Evolutionary conservation across 2,329 filamentous ascomycete genomes (phyloP).

Genomic region (Apiospora marii): DNA sequence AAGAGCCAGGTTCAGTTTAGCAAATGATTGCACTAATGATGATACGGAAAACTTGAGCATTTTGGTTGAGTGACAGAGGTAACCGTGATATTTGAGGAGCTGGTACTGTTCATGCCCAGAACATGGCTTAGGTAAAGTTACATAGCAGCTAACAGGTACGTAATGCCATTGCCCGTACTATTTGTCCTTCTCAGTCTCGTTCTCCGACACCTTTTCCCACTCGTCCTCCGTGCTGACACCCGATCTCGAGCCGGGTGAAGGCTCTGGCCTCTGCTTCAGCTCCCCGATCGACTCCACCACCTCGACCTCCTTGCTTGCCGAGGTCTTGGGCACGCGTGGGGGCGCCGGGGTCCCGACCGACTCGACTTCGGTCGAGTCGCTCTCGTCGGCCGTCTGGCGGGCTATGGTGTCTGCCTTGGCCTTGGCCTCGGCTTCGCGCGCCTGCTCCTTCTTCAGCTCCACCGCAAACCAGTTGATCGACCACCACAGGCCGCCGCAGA

Average conservation of each 20-base stretch:
- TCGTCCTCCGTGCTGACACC: constrained; percentile 87
- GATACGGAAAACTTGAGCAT: background rate
- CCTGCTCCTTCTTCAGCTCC: constrained; percentile 63
- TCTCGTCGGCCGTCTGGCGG: constrained; percentile 49
- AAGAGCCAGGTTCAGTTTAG: background rate
- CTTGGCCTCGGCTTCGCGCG: constrained; percentile 51
- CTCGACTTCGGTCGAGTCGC: constrained; percentile 60
- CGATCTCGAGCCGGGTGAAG: constrained; percentile 57
- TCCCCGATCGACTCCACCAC: constrained; percentile 51
- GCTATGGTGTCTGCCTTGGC: constrained; percentile 46
- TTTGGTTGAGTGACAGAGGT: background rate
- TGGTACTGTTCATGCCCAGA: constrained; percentile 7
- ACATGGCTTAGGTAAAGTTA: constrained; percentile 10
- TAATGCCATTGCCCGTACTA: constrained; percentile 35
- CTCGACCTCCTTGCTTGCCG: constrained; percentile 54
- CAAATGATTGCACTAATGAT: background rate
- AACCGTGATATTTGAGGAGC: background rate
- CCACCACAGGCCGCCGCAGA: constrained; percentile 87
- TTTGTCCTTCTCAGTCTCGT: constrained; percentile 67
- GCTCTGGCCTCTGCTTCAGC: constrained; percentile 56
- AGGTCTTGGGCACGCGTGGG: constrained; percentile 28
- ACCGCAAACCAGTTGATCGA: constrained; percentile 96
- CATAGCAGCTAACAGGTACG: background rate
- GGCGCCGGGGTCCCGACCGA: constrained; percentile 39
- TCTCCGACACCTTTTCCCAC: constrained; percentile 93